phyloP scores from a whole-genome alignment of 192 early-diverging fungal genomes.

The Backusella australiensis region DNA sequence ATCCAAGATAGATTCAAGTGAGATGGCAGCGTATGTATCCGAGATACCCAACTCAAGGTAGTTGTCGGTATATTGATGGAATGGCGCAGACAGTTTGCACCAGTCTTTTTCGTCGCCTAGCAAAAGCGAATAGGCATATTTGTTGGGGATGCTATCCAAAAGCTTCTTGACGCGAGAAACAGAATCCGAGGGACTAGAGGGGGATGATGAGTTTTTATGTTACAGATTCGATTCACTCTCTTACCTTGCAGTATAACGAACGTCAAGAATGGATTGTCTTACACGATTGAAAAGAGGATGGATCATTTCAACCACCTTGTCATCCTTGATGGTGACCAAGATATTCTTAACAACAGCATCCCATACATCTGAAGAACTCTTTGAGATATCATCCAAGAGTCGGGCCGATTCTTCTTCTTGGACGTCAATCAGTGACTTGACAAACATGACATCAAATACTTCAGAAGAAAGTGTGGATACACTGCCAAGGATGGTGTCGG shows the following conservation, averaged over 20 bases:
- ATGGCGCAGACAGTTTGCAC: constrained; percentile 29
- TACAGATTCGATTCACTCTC: not conserved
- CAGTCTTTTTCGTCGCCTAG: constrained; percentile 40
- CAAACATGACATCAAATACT: constrained; percentile 13
- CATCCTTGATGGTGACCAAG: not conserved
- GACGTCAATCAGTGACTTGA: not conserved
- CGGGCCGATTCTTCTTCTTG: not conserved
- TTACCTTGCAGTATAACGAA: constrained; percentile 39
- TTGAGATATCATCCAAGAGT: not conserved
- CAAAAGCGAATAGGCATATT: constrained; percentile 20
- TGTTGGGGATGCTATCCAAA: not conserved
- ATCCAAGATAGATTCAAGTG: constrained; percentile 1
- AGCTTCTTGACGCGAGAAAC: constrained; percentile 38
- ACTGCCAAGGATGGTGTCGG: not conserved
- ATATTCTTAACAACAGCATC: not conserved
- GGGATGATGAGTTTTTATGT: not conserved
- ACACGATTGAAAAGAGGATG: constrained; percentile 18
- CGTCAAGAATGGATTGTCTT: constrained; percentile 35
- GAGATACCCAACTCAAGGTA: constrained; percentile 15
- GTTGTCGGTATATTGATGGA: constrained; percentile 29
- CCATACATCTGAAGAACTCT: not conserved
- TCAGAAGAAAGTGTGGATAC: not conserved
- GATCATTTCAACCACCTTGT: not conserved
- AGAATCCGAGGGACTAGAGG: constrained; percentile 45
- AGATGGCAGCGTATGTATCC: constrained; percentile 11